Percentiles rank a stretch among this genome's conserved stretches.
phyloP scores from a whole-genome alignment of 805 yeast genomes.

The Myxozyma vanderwaltii region DNA sequence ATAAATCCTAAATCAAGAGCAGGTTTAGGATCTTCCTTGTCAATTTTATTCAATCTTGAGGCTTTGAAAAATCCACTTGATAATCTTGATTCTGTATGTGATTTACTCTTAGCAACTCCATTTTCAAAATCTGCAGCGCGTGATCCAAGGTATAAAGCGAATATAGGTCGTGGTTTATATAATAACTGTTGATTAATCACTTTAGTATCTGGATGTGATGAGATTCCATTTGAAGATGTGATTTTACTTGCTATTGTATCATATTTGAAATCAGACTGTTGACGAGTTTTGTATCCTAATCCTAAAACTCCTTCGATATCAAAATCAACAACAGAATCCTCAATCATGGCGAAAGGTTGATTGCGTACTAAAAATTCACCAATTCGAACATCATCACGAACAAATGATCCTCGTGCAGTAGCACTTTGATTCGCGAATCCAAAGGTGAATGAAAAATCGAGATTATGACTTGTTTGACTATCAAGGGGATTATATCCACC shows the following conservation, averaged over 20 bases:
- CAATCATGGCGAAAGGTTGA: constrained; percentile 24
- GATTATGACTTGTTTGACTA: constrained; percentile 11
- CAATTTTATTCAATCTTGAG: background rate
- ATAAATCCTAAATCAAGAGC: constrained; percentile 25
- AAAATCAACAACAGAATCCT: constrained; percentile 27
- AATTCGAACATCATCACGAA: constrained; percentile 16
- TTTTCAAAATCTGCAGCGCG: background rate
- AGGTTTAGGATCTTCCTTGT: constrained; percentile 6
- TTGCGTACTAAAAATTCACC: constrained; percentile 3
- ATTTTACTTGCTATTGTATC: constrained; percentile 19
- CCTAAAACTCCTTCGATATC: constrained; percentile 32
- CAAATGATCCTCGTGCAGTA: constrained; percentile 26
- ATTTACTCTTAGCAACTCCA: background rate
- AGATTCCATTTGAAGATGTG: background rate
- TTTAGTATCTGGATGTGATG: background rate
- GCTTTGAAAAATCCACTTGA: background rate
- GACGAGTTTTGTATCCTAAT: constrained; percentile 21
- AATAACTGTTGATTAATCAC: background rate
- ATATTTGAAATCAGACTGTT: constrained; percentile 26
- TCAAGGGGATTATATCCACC: constrained; percentile 27
- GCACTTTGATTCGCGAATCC: constrained; percentile 28
- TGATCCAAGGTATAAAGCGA: constrained; percentile 24
- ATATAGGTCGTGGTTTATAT: constrained; percentile 2
- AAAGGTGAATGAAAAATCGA: constrained; percentile 13
- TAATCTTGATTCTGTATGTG: background rate